Evolutionary conservation across 805 yeast species (phyloP).

Genomic region (Candida morakotiae): DNA sequence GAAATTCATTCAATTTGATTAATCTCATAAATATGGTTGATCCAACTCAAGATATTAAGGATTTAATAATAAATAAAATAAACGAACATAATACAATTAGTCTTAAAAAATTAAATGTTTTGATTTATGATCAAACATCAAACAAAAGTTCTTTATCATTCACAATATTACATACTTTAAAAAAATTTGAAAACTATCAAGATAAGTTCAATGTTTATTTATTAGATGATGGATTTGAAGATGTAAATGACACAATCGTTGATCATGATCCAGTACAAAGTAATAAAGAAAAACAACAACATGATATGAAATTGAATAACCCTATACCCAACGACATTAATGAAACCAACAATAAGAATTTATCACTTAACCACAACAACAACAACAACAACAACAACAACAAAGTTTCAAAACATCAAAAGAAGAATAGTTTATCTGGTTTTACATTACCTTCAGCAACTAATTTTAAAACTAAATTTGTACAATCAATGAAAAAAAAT

Average conservation of each 20-base stretch:
- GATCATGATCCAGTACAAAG: not conserved
- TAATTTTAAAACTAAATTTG: conserved; percentile 30
- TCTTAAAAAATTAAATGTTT: conserved; percentile 14
- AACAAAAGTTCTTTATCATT: conserved; percentile 6
- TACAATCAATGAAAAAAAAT: conserved; percentile 32
- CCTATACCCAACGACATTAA: not conserved
- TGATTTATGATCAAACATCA: conserved; percentile 34
- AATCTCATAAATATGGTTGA: conserved; percentile 30
- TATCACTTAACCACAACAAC: not conserved
- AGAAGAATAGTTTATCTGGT: conserved; percentile 25
- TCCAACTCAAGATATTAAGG: not conserved
- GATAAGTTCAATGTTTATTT: conserved; percentile 17
- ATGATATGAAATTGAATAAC: not conserved
- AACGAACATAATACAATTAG: conserved; percentile 11
- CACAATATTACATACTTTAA: conserved; percentile 28
- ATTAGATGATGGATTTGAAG: conserved; percentile 25
- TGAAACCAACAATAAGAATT: not conserved
- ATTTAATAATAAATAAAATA: conserved; percentile 14
- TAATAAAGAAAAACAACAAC: not conserved
- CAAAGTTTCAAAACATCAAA: not conserved
- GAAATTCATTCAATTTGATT: conserved; percentile 29
- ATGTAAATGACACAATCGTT: not conserved
- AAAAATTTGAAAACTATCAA: conserved; percentile 13
- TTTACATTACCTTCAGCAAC: conserved; percentile 40
- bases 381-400: not conserved